Percentiles rank a stretch among this genome's conserved stretches.
phyloP scores from a whole-genome alignment of 1,284 basidiomycete genomes.

The Tausonia pullulans region DNA sequence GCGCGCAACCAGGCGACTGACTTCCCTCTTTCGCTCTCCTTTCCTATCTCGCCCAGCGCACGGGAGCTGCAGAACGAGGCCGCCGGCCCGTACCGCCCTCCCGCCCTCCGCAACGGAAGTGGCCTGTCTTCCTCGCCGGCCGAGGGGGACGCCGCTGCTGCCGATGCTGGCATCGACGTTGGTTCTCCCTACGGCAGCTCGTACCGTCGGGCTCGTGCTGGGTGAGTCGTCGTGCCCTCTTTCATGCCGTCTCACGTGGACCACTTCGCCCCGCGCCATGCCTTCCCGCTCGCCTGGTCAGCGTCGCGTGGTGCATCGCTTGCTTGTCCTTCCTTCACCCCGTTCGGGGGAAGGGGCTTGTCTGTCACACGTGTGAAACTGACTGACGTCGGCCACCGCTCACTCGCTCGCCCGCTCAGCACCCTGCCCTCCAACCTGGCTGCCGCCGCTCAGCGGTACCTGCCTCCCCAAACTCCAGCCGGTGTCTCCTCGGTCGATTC shows the following conservation, averaged over 20 bases:
- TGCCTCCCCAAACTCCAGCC: no score
- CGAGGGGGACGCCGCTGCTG: not conserved
- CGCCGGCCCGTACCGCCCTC: slow-evolving; percentile 8
- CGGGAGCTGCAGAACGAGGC: slow-evolving; percentile 9
- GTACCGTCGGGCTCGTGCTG: slow-evolving; percentile 16
- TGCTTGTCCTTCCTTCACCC: no score
- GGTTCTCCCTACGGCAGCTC: slow-evolving; percentile 1
- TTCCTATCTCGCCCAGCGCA: not conserved
- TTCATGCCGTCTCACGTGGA: no score
- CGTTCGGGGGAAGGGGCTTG: no score
- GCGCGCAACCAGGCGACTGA: not conserved
- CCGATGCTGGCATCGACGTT: not conserved
- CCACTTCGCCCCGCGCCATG: no score
- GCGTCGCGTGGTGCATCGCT: no score
- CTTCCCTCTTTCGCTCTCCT: not conserved
- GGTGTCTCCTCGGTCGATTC: no score
- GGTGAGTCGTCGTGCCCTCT: slow-evolving; percentile 10
- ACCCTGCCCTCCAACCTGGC: slow-evolving; percentile 4
- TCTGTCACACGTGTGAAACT: no score
- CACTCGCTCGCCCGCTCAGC: not conserved
- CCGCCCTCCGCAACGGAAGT: not conserved
- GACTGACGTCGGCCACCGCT: no score
- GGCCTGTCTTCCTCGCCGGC: not conserved
- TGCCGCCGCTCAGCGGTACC: not conserved
- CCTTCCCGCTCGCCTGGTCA: no score